Percentiles rank a stretch among this genome's conserved stretches.
Evolutionary conservation across 169 alveolate species (phyloP).

Genomic region (Cryptosporidium xiaoi): DNA sequence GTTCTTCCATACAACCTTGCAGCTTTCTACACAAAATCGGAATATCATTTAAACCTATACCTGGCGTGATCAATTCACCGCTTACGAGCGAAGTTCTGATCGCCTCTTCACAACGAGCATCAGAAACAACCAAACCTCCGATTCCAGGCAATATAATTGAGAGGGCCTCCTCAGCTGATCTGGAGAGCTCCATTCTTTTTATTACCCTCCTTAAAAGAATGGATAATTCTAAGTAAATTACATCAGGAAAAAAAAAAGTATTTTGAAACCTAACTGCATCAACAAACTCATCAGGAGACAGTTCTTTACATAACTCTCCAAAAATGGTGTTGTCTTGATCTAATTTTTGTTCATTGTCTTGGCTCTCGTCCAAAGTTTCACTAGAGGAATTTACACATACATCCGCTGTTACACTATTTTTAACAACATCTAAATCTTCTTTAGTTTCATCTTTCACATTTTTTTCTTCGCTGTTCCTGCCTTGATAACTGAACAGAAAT

Average conservation of each 20-base stretch:
- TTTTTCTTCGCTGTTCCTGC: too few relatives aligned
- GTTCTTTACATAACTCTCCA: constrained; percentile 5
- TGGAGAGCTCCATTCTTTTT: constrained; percentile 38
- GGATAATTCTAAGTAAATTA: constrained; percentile 22
- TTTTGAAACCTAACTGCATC: constrained; percentile 57
- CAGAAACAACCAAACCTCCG: constrained; percentile 63
- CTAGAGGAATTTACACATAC: neutral
- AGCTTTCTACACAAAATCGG: constrained; percentile 43
- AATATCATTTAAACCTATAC: constrained; percentile 25
- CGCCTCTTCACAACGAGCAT: constrained; percentile 46
- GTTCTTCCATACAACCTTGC: constrained; percentile 16
- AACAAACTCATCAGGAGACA: constrained; percentile 33
- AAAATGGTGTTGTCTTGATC: neutral
- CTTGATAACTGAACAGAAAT: neutral
- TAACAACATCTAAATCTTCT: neutral
- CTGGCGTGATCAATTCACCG: constrained; percentile 39
- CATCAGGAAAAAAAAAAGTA: constrained; percentile 70
- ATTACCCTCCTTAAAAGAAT: constrained; percentile 29
- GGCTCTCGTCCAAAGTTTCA: too few relatives aligned
- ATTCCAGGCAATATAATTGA: constrained; percentile 57
- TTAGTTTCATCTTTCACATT: too few relatives aligned
- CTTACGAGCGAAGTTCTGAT: constrained; percentile 24
- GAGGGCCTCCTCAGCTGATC: constrained; percentile 60
- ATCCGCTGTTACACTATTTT: neutral
- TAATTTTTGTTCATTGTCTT: too few relatives aligned